Evolutionary conservation across 2,329 filamentous ascomycete species (phyloP).

Genomic region (Dryadomyces quercus-mongolicae): DNA sequence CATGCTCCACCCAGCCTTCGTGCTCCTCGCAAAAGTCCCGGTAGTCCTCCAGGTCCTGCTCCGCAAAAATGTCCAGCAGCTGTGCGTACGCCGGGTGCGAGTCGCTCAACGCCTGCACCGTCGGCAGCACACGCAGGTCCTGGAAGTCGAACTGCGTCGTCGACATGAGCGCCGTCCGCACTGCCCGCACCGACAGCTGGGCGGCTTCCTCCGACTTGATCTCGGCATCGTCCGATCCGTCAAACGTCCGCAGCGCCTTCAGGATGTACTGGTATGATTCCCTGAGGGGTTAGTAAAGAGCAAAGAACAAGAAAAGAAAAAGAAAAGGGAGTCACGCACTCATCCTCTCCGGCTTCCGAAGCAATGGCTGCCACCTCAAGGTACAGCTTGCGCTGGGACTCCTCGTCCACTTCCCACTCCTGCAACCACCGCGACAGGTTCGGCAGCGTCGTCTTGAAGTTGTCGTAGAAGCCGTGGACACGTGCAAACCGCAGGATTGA

Average conservation of each 20-base stretch:
- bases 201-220: slow-evolving; percentile 48
- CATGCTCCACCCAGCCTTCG: slow-evolving; percentile 68
- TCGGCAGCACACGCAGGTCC: slow-evolving; percentile 69
- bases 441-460: slow-evolving; percentile 70
- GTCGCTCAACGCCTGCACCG: slow-evolving; percentile 75
- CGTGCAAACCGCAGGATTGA: slow-evolving; percentile 78
- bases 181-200: slow-evolving; percentile 43
- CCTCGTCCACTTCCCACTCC: slow-evolving; percentile 70
- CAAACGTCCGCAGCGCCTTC: slow-evolving; percentile 49
- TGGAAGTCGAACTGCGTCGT: slow-evolving; percentile 57
- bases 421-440: slow-evolving; percentile 72
- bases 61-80: slow-evolving; percentile 88
- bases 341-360: slow-evolving; percentile 61
- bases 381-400: slow-evolving; percentile 76
- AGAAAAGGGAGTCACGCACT: slow-evolving; percentile 38
- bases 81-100: slow-evolving; percentile 79
- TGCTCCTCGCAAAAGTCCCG: slow-evolving; percentile 92
- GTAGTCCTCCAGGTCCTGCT: slow-evolving; percentile 90
- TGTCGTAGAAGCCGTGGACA: slow-evolving; percentile 64
- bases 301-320: neutral
- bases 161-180: slow-evolving; percentile 41
- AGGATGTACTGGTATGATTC: slow-evolving; percentile 56
- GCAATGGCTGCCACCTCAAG: slow-evolving; percentile 73
- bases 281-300: slow-evolving; percentile 20
- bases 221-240: slow-evolving; percentile 41